Percentiles rank a stretch among this genome's conserved stretches.
These are phyloP conservation scores for Nosema muscidifuracis DNA, from an alignment of 371 early-diverging fungal genomes.

Conservation along the genomic window DNA sequence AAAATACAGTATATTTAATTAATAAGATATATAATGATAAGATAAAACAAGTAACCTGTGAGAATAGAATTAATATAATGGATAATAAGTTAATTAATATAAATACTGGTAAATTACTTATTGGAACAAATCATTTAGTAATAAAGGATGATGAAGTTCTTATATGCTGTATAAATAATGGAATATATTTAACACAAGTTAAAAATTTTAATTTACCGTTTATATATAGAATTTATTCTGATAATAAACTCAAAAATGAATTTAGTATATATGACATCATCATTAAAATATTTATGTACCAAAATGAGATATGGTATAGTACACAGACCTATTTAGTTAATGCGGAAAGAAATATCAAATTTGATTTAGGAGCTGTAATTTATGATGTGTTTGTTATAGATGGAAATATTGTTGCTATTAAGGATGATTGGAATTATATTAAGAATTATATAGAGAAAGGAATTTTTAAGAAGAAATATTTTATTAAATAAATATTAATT, in stretches of 20 bases:
- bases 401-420: neutral
- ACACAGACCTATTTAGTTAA: neutral
- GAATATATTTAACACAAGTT: too few species aligned
- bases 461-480: constrained; percentile 9
- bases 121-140: too few species aligned
- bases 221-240: neutral
- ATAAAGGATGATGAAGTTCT: too few species aligned
- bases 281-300: neutral
- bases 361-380: neutral
- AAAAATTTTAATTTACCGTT: too few species aligned
- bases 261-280: neutral
- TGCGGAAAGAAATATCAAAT: neutral
- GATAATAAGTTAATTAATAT: too few species aligned
- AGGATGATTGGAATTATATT: constrained; percentile 5
- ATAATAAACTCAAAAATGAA: neutral
- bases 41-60: too few species aligned
- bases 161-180: too few species aligned
- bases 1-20: too few species aligned
- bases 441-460: neutral
- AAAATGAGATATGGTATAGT: neutral
- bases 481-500: neutral
- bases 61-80: too few species aligned
- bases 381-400: neutral
- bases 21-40: too few species aligned
- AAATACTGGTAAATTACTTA: too few species aligned